phyloP scores from a whole-genome alignment of 257 asterid genomes.

The Anisodus acutangulus region DNA sequence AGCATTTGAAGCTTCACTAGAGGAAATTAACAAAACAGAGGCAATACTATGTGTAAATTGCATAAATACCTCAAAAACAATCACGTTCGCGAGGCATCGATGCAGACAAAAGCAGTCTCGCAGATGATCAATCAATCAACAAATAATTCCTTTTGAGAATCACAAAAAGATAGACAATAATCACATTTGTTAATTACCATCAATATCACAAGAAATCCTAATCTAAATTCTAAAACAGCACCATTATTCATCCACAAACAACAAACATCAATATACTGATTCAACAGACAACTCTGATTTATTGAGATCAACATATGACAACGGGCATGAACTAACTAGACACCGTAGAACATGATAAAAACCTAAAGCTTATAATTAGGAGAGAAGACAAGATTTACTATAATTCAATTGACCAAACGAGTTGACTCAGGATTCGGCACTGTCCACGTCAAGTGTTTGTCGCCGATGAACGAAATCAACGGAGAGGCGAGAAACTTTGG shows the following conservation, averaged over 20 bases:
- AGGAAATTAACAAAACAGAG: neutral
- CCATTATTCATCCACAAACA: conserved; percentile 2
- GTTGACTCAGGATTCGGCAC: conserved; percentile 31
- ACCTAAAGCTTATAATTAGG: conserved; percentile 1
- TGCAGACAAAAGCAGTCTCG: conserved; percentile 40
- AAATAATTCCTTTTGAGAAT: conserved; percentile 34
- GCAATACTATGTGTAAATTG: neutral
- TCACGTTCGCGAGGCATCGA: conserved; percentile 30
- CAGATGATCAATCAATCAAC: conserved; percentile 39
- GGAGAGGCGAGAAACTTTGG: conserved; percentile 48
- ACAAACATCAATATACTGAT: conserved; percentile 22
- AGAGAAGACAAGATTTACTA: conserved; percentile 4
- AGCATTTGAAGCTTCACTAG: neutral
- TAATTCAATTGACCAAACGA: neutral
- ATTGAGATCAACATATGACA: no score
- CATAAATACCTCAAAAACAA: conserved; percentile 26
- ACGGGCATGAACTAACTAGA: neutral
- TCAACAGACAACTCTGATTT: conserved; percentile 22
- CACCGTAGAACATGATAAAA: neutral
- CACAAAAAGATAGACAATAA: conserved; percentile 28
- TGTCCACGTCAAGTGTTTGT: conserved; percentile 11
- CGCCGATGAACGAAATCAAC: conserved; percentile 30
- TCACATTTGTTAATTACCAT: conserved; percentile 32
- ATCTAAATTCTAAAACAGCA: neutral
- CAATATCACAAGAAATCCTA: conserved; percentile 1